Evolutionary conservation across 2,329 filamentous ascomycete species (phyloP), one percentile per base, ranked within the genome.

Genomic region (Madurella fahalii): DNA sequence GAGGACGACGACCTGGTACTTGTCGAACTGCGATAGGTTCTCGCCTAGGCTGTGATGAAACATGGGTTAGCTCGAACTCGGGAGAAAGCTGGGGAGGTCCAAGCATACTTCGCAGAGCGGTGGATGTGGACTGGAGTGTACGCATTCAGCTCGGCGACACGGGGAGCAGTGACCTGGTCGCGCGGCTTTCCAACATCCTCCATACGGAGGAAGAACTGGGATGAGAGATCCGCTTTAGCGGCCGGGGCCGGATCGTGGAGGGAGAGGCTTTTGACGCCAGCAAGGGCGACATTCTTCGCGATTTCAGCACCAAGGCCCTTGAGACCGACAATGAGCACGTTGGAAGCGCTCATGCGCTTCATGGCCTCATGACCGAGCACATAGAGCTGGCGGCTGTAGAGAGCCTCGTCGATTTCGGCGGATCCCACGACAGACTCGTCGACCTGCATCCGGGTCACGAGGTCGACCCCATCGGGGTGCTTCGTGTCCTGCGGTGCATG

Each of bases 301-400:
- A 99, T 94, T 75, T 99, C 94, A 53, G 96, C 93, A 77, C 94
- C 94, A 40, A 99, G 82, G 49, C 94, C 94, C 72, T 94, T 93
- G 63, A 97, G 78, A 61, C 94, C 94, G 59, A 93, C 88, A 53
- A 99, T 81, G 50, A 99, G 87, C 57, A 99, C 83, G 69, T 97
- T 95, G 52, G 94, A 97, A 58, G 91, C 89, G 67, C 92, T 84
- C 94, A 99, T 99, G 67, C 94, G 91, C 81, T 95, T 97, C 94
- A 99, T 99, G 62, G 94, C 94, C 72, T 86, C 84, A 66, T 87
- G 84, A 60, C 84, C 84, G 49, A 86, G 71, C 57, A 87, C 85
- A 68, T 87, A 87, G 64, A 88, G 84, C 74, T 88, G 85, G 68
- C 85, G 80, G 69, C 84, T 87, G 77, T 88, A 88, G 64, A 88